Base-by-base conservation (phyloP, 2,329 filamentous ascomycete genomes). In the Ustilaginoidea virens region DNA sequence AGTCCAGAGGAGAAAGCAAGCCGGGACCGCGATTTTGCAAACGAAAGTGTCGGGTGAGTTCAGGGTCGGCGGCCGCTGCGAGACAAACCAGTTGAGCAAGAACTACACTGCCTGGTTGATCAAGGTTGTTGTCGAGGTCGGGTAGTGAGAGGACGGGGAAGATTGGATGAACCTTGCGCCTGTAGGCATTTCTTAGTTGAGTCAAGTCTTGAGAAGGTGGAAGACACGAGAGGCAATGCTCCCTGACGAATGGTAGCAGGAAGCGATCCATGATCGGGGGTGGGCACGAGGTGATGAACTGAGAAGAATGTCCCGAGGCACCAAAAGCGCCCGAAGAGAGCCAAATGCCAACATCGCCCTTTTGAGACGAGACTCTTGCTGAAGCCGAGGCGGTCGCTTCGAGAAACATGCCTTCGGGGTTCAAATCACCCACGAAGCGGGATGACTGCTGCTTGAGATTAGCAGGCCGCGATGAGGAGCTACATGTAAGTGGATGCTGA, bases 331-430 rank as follows among this genome's bases (percentile, higher is more conserved):
- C 39, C 0, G 53, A 50, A 3, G 53, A 50, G 10, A 69, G 54
- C 65, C 66, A 73, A 12, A 72, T 60, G 5, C 69, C 69, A 1
- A 71, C 56, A 23, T 67, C 66, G 27, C 63, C 63, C 18, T 61
- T 61, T 27, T 62, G 55, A 0, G 63, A 60, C 1, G 46, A 44
- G 8, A 48, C 46, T 4, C 47, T 42, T 13, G 47, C 30, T 0
- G 48, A 47, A 5, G 41, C 42, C 3, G 51, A 48, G 3, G 49
- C 49, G 2, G 63, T 64, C 2, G 63, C 66, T 37, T 70, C 64
- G 38, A 69, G 55, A 32, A 74, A 68, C 43, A 73, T 64, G 33
- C 63, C 63, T 42, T 73, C 69, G 2, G 69, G 69, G 37, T 69
- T 74, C 17, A 71, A 40, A 39, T 73, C 68, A 12, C 68, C 66